Evolutionary conservation across 2,329 filamentous ascomycete genomes (phyloP), one percentile per base, ranked within the genome.

Genomic region (Penicillium sp.): DNA sequence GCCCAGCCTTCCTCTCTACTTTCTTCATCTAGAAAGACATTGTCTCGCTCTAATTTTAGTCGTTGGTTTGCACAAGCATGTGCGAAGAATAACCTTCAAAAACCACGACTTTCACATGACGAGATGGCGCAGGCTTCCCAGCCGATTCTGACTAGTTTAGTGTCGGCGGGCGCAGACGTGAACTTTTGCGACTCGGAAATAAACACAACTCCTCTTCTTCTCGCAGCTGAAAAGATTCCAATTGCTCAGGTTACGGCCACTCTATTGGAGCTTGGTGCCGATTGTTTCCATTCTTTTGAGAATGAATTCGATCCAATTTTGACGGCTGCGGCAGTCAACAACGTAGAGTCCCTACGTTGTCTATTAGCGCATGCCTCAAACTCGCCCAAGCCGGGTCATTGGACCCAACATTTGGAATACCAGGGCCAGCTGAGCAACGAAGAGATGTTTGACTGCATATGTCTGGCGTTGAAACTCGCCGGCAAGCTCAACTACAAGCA

Each of bases 91-190:
- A 3, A 6, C 10, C 10, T 44, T 27, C 17, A 7, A 29, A 13
- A 1, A 2, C 17, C 0, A 13, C 1, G 4, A 0, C 25, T 44
- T 44, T 3, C 25, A 17, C 25, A 7, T 1, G 3, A 44, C 9
- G 10, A 29, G 6, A 29, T 44, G n/a, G 9, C 10, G 17, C 42
- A 44, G 25, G 42, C 25, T 27, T 44, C 9, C 42, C 25, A 19
- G 42, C 10, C 4, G 3, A 44, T 44, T 44, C 17, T 44, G 25
- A 13, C 17, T 4, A 19, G 9, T 12, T 19, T 44, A 17, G 25
- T n/a, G 3, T 29, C 25, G 9, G 25, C 17, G 3, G 17, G 25
- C 9, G 42, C 25, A 19, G 17, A 44, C 42, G 17, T 29, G 25
- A 44, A 44, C 25, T 29, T 44, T 8, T 44, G 3, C 12, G 25